phyloP scores from a whole-genome alignment of 2,329 filamentous ascomycete species.

The Calonectria henricotiae region DNA sequence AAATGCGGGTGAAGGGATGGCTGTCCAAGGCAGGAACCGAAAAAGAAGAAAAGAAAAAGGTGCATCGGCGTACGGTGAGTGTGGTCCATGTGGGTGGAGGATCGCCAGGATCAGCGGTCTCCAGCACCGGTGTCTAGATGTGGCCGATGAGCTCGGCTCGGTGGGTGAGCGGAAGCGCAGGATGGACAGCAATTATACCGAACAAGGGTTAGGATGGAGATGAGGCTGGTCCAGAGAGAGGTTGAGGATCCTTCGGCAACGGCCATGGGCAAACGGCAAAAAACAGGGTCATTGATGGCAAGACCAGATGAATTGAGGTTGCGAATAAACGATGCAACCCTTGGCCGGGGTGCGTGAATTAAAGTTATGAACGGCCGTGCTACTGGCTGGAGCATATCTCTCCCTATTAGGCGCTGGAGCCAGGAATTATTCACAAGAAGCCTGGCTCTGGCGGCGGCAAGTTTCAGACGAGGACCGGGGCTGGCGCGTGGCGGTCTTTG shows the following conservation, averaged over 20 bases:
- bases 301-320: conserved; percentile 21
- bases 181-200: conserved; percentile 17
- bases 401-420: conserved; percentile 21
- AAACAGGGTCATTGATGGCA: not conserved
- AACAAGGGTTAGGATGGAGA: conserved; percentile 11
- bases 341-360: conserved; percentile 14
- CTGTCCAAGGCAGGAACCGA: conserved; percentile 7
- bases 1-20: not conserved
- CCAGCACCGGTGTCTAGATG: conserved; percentile 2
- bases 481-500: conserved; percentile 27
- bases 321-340: conserved; percentile 20
- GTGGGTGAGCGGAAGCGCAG: not conserved
- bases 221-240: conserved; percentile 5
- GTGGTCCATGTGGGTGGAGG: conserved; percentile 30
- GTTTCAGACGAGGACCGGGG: conserved; percentile 52
- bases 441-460: conserved; percentile 34
- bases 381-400: conserved; percentile 19
- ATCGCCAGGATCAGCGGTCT: conserved; percentile 27
- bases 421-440: conserved; percentile 29
- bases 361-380: conserved; percentile 19
- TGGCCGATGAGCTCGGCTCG: conserved; percentile 6
- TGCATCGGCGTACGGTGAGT: conserved; percentile 11
- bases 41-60: not conserved
- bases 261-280: not conserved
- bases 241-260: conserved; percentile 1